Percentiles rank a stretch among this genome's conserved stretches.
These are phyloP conservation scores for Fusarium newnesense DNA, from an alignment of 2,329 filamentous ascomycete genomes.

Conservation along the genomic window DNA sequence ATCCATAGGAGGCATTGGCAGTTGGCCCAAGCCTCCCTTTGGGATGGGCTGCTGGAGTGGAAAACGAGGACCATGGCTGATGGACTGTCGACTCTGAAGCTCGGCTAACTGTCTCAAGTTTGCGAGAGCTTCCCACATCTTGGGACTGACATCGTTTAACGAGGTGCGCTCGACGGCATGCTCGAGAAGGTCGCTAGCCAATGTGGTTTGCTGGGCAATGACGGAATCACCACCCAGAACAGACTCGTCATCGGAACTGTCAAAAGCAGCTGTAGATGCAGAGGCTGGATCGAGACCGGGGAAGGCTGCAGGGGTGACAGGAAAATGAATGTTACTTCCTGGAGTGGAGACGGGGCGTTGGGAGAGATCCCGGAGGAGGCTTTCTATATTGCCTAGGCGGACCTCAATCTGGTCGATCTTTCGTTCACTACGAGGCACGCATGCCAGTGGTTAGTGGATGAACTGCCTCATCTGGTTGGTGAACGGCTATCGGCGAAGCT, in stretches of 20 bases:
- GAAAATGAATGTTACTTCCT: constrained; percentile 37
- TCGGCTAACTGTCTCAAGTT: constrained; percentile 64
- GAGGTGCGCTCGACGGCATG: constrained; percentile 61
- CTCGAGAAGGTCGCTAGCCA: constrained; percentile 65
- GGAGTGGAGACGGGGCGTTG: constrained; percentile 40
- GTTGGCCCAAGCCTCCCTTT: constrained; percentile 58
- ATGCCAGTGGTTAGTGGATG: constrained; percentile 11
- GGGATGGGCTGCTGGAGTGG: constrained; percentile 58
- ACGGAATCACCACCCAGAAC: constrained; percentile 61
- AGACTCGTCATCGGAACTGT: constrained; percentile 54
- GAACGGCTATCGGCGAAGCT: not conserved
- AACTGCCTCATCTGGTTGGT: not conserved
- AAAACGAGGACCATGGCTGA: constrained; percentile 57
- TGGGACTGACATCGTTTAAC: constrained; percentile 57
- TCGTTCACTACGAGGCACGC: constrained; percentile 54
- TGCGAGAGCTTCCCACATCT: constrained; percentile 63
- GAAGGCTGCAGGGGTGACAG: constrained; percentile 39
- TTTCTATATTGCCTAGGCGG: constrained; percentile 57
- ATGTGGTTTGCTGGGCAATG: constrained; percentile 61
- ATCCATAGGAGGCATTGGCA: constrained; percentile 65
- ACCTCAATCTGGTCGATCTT: constrained; percentile 63
- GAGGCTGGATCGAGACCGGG: constrained; percentile 35
- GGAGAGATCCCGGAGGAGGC: constrained; percentile 53
- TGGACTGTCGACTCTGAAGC: constrained; percentile 57
- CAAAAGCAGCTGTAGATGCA: constrained; percentile 48